Conservation (phyloP, 2,329 filamentous ascomycete species). For the Fusarium sulawesiense region DNA sequence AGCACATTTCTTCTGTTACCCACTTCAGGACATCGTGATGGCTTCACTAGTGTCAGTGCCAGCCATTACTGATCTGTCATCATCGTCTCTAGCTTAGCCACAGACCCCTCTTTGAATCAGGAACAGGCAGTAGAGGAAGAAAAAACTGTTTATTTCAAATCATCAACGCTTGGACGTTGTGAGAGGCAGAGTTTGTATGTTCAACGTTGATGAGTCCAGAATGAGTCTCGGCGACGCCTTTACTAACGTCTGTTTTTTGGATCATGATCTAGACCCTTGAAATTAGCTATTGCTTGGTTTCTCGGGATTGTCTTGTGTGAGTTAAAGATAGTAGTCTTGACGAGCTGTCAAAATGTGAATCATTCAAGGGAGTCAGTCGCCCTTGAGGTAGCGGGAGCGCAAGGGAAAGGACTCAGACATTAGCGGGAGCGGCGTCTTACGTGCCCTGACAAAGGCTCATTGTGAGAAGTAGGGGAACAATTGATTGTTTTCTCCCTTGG, state of each 20-base stretch:
- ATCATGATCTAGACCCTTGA: constrained; percentile 17
- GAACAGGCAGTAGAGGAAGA: neutral
- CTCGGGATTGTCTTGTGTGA: neutral
- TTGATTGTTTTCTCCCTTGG: neutral
- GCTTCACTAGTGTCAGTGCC: constrained; percentile 22
- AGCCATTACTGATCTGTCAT: neutral
- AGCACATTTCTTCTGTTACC: too few relatives aligned
- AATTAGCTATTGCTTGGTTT: neutral
- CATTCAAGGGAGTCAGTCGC: constrained; percentile 7
- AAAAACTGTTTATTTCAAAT: constrained; percentile 29
- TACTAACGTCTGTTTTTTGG: constrained; percentile 7
- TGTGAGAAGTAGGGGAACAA: neutral
- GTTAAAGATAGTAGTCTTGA: neutral
- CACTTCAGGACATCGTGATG: constrained; percentile 8
- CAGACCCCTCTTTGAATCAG: neutral
- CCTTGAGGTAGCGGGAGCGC: constrained; percentile 12
- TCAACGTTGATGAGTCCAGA: constrained; percentile 21
- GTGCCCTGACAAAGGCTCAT: neutral
- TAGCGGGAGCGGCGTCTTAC: constrained; percentile 18
- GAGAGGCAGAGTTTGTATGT: neutral
- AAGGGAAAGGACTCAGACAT: constrained; percentile 27
- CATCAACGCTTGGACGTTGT: constrained; percentile 7
- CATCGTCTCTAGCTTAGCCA: neutral
- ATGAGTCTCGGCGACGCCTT: constrained; percentile 21
- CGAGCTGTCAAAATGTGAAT: constrained; percentile 2